Conservation (phyloP, 2,329 filamentous ascomycete genomes). For the Penicillium sp. region DNA sequence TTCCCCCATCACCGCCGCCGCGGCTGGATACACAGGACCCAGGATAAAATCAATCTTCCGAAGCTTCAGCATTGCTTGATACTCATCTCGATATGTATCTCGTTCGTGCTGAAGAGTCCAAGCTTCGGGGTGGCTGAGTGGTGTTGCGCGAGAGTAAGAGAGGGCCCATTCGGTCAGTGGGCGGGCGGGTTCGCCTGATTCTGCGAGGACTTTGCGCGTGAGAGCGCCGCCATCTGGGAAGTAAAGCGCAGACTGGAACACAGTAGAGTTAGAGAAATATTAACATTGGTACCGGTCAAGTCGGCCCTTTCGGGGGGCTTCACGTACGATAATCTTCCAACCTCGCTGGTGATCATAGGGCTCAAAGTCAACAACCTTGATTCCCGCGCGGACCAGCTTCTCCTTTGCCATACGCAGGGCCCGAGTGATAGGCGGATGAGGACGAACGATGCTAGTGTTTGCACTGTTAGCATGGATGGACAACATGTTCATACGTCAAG, state of each 20-base stretch:
- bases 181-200: constrained; percentile 41
- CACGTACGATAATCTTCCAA: constrained; percentile 31
- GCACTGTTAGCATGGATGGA: too few species aligned
- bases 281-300: too few species aligned
- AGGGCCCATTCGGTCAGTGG: constrained; percentile 41
- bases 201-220: constrained; percentile 28
- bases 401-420: constrained; percentile 16
- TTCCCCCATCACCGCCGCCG: constrained; percentile 27
- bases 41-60: constrained; percentile 30
- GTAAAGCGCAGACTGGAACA: constrained; percentile 38
- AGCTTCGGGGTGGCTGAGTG: constrained; percentile 24
- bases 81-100: constrained; percentile 27
- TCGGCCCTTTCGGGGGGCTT: too few species aligned
- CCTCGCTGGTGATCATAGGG: constrained; percentile 30
- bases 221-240: constrained; percentile 42
- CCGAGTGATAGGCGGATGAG: constrained; percentile 50
- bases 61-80: constrained; percentile 26
- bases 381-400: constrained; percentile 39
- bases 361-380: constrained; percentile 38
- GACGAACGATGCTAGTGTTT: constrained; percentile 47
- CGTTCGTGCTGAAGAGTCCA: constrained; percentile 25
- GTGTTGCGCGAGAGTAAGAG: constrained; percentile 15
- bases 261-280: constrained; percentile 13
- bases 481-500: too few species aligned
- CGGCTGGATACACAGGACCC: constrained; percentile 24